Base-by-base conservation (phyloP, 306 rosid species). In the Medicago arabica region DNA sequence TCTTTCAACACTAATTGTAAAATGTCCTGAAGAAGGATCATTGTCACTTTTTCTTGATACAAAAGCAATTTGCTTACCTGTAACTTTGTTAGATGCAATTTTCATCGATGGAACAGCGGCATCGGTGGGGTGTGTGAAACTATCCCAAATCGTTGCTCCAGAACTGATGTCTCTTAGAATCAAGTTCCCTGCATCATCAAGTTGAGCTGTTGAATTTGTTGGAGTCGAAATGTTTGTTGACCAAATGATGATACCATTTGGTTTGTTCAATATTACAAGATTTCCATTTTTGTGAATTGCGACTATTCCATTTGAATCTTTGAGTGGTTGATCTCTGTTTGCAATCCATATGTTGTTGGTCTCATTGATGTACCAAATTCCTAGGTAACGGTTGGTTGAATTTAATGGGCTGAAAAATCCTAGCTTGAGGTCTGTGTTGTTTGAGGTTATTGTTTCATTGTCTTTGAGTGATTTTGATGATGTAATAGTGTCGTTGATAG, bases 391-490 rank as follows among this genome's bases (percentile, higher is more conserved):
- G 31, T 71, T 61, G 4, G 78, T 57, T 5, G 82, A 82, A 0
- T 82, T 82, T 71, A 17, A 25, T 34, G 75, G 82, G 40, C 71
- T 77, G 71, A 76, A 71, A 63, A 82, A 77, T 9, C 85, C 85
- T n/a, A 81, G 46, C 16, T 28, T 75, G 77, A 69, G 62, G 44
- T 75, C 41, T 53, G 86, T 83, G 79, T 4, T 75, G 62, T 36
- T 75, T 62, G 84, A 81, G 43, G 13, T 69, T 61, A 75, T 81
- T 25, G 62, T 62, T 5, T 69, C 46, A 36, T 67, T 10, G 64
- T 85, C 84, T 17, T 11, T 69, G 71, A 86, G 75, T 66, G 46
- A 31, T 23, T 16, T 44, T 3, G 71, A 6, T 41, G 81, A 34
- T 16, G 79, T 49, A 43, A 86, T 80, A 0, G 74, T 74, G 3